Percentiles rank a stretch among this genome's conserved stretches.
Evolutionary conservation across 345 rosid species (phyloP).

Genomic region (Citrus inodora): DNA sequence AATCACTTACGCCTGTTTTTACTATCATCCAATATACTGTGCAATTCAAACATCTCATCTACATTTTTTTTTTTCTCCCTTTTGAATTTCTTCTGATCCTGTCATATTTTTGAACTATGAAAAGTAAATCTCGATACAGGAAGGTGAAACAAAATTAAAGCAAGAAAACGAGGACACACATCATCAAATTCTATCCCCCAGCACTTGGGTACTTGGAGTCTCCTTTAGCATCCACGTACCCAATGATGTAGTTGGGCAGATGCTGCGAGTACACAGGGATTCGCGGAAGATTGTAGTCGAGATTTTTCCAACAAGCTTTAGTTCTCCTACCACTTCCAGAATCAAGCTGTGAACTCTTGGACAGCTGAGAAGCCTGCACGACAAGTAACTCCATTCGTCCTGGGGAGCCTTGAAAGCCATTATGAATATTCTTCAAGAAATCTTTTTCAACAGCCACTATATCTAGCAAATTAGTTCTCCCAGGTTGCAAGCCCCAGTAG

Average conservation of each 20-base stretch:
- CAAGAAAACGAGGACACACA: background rate
- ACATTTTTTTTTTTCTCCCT: background rate
- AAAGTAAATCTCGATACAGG: background rate
- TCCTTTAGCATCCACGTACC: conserved; percentile 25
- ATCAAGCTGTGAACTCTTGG: conserved; percentile 23
- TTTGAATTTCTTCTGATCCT: background rate
- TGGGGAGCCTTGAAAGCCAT: conserved; percentile 31
- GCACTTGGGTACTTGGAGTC: conserved; percentile 22
- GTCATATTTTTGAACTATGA: background rate
- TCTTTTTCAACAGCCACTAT: conserved; percentile 34
- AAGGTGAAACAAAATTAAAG: background rate
- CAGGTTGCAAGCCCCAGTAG: conserved; percentile 52
- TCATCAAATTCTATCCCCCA: conserved; percentile 4
- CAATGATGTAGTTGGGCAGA: conserved; percentile 39
- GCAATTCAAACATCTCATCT: background rate
- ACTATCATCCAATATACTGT: background rate
- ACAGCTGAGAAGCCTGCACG: conserved; percentile 39
- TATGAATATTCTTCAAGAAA: conserved; percentile 39
- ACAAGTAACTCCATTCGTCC: conserved; percentile 39
- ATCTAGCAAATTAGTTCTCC: conserved; percentile 20
- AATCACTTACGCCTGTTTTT: background rate
- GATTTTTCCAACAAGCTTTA: conserved; percentile 45
- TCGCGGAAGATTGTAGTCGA: conserved; percentile 32
- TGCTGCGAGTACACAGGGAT: conserved; percentile 39
- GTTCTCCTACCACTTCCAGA: conserved; percentile 28